Evolutionary conservation across 2,329 filamentous ascomycete species (phyloP).

Genomic region (Nothophaeocryptopus gaeumannii): DNA sequence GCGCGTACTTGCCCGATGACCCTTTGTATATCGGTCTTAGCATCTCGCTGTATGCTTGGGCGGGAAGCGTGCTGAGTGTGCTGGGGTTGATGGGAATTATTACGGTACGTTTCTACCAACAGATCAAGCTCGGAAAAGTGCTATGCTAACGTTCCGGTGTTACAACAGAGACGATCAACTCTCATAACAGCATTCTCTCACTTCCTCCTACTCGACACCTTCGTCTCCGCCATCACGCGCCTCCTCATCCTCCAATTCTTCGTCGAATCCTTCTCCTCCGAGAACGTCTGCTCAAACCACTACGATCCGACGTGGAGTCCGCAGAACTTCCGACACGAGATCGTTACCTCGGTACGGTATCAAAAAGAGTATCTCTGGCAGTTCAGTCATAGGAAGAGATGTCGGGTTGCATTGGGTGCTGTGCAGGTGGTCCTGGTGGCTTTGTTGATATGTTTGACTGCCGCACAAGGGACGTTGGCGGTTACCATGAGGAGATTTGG

Average conservation of each 20-base stretch:
- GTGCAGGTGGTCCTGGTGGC: slow-evolving; percentile 21
- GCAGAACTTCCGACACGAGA: slow-evolving; percentile 22
- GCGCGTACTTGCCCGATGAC: slow-evolving; percentile 29
- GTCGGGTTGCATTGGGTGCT: slow-evolving; percentile 21
- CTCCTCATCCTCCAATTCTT: slow-evolving; percentile 26
- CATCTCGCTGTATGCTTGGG: slow-evolving; percentile 29
- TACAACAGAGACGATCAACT: slow-evolving; percentile 19
- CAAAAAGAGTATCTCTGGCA: slow-evolving; percentile 23
- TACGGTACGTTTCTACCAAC: slow-evolving; percentile 15
- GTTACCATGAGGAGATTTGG: slow-evolving; percentile 20
- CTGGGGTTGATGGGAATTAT: slow-evolving; percentile 26
- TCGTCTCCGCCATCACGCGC: slow-evolving; percentile 25
- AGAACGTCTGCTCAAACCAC: slow-evolving; percentile 23
- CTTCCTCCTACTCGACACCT: slow-evolving; percentile 29
- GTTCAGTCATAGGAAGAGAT: slow-evolving; percentile 17
- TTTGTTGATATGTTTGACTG: slow-evolving; percentile 18
- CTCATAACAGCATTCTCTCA: slow-evolving; percentile 26
- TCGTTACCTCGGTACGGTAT: slow-evolving; percentile 23
- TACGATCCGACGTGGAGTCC: slow-evolving; percentile 22
- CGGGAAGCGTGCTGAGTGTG: slow-evolving; percentile 24
- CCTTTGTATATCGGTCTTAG: slow-evolving; percentile 28
- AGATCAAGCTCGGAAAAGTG: too few relatives aligned
- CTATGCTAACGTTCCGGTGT: not conserved
- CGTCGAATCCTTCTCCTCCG: slow-evolving; percentile 24
- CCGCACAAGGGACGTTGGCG: slow-evolving; percentile 21